Evolutionary conservation across 2,329 filamentous ascomycete genomes (phyloP).

Genomic region (Neopestalotiopsis rosae): DNA sequence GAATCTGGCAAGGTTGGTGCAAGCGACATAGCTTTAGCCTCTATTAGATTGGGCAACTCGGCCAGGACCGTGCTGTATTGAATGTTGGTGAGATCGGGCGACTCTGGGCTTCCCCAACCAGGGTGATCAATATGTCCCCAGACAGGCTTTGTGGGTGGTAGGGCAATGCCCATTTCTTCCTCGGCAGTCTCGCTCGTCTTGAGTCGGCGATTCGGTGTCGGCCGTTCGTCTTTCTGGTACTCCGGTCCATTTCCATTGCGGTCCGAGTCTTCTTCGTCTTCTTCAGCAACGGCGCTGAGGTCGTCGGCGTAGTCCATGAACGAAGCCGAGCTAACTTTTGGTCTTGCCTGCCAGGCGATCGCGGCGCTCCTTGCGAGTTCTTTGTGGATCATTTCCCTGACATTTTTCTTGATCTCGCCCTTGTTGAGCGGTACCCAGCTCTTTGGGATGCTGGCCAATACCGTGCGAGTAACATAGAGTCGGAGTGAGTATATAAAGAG

Average conservation of each 20-base stretch:
- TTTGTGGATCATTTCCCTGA: constrained; percentile 76
- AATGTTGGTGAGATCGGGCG: constrained; percentile 76
- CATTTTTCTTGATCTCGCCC: constrained; percentile 77
- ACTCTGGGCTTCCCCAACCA: constrained; percentile 86
- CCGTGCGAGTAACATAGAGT: constrained; percentile 84
- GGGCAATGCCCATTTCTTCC: constrained; percentile 49
- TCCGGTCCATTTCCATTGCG: constrained; percentile 17
- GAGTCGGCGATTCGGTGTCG: constrained; percentile 20
- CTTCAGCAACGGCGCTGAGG: background rate
- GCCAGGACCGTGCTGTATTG: constrained; percentile 81
- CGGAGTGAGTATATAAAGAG: constrained; percentile 80
- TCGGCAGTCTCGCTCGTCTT: constrained; percentile 44
- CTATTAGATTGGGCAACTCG: constrained; percentile 88
- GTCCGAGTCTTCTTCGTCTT: background rate
- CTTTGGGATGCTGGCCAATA: constrained; percentile 84
- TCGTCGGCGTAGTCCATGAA: constrained; percentile 24
- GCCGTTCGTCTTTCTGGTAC: constrained; percentile 18
- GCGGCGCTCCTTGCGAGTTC: constrained; percentile 78
- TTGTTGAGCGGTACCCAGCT: constrained; percentile 85
- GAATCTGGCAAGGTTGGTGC: constrained; percentile 62
- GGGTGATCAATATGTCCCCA: constrained; percentile 88
- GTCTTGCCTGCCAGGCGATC: constrained; percentile 79
- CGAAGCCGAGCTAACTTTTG: constrained; percentile 56
- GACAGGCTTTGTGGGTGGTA: constrained; percentile 55
- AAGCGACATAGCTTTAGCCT: constrained; percentile 89